These are phyloP conservation scores for Trifolium repens DNA, from an alignment of 306 rosid genomes.

Conservation along the genomic window DNA sequence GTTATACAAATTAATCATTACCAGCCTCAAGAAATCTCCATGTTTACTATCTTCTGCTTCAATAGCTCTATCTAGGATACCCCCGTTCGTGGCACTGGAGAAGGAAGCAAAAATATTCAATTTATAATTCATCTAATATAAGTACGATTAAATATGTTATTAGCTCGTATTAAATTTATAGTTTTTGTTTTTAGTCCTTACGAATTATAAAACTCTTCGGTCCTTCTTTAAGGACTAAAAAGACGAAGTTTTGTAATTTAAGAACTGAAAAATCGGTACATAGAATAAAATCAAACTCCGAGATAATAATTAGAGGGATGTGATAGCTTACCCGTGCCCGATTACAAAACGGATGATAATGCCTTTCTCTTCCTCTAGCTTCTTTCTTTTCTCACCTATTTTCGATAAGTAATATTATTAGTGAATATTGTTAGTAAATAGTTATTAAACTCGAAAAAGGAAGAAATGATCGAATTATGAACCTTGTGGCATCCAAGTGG, in stretches of 20 bases:
- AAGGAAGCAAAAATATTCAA: slow-evolving; percentile 23
- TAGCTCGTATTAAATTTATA: too few relatives aligned
- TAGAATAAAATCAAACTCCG: not conserved
- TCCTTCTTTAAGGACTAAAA: too few relatives aligned
- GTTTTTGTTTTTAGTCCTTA: too few relatives aligned
- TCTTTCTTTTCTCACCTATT: slow-evolving; percentile 89
- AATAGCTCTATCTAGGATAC: slow-evolving; percentile 93
- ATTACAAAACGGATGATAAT: slow-evolving; percentile 90
- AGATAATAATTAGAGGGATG: not conserved
- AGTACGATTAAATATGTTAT: not conserved
- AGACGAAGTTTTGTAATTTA: too few relatives aligned
- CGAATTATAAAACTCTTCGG: too few relatives aligned
- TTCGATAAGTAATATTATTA: not conserved
- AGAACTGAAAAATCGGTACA: too few relatives aligned
- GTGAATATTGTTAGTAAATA: too few relatives aligned
- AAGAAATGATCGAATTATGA: slow-evolving; percentile 30
- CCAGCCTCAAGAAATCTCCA: slow-evolving; percentile 94
- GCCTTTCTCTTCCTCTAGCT: slow-evolving; percentile 96
- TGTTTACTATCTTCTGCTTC: slow-evolving; percentile 96
- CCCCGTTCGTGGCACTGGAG: slow-evolving; percentile 88
- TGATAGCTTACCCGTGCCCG: slow-evolving; percentile 78
- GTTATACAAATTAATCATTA: slow-evolving; percentile 41
- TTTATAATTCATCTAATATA: slow-evolving; percentile 16
- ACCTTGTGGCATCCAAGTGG: slow-evolving; percentile 98
- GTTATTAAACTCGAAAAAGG: not conserved